phyloP scores from a whole-genome alignment of 2,329 filamentous ascomycete genomes.

The Fonsecaea pedrosoi region DNA sequence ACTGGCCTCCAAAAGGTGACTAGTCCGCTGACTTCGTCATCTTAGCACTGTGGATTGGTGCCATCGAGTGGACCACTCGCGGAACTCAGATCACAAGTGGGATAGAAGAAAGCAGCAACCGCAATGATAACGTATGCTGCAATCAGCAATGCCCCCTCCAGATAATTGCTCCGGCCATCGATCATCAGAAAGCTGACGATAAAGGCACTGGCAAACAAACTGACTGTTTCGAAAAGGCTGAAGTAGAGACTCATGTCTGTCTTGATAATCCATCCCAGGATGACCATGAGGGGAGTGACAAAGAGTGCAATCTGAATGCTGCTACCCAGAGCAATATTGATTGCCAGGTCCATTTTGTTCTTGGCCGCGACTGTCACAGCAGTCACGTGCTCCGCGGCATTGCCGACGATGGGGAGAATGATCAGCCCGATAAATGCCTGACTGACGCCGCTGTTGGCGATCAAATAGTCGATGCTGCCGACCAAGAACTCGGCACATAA shows the following conservation, averaged over 20 bases:
- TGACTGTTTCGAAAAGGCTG: slow-evolving; percentile 86
- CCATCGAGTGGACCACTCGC: slow-evolving; percentile 36
- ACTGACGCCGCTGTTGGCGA: slow-evolving; percentile 61
- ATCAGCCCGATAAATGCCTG: slow-evolving; percentile 75
- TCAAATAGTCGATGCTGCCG: slow-evolving; percentile 69
- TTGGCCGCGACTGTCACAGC: slow-evolving; percentile 73
- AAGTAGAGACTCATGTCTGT: slow-evolving; percentile 82
- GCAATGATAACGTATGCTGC: slow-evolving; percentile 73
- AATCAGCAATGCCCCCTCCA: slow-evolving; percentile 73
- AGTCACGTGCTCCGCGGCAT: slow-evolving; percentile 75
- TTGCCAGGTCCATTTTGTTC: slow-evolving; percentile 78
- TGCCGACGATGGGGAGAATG: slow-evolving; percentile 74
- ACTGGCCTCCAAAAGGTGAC: not conserved
- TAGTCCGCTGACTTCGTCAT: not conserved
- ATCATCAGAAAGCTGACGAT: slow-evolving; percentile 88
- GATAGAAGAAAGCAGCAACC: slow-evolving; percentile 72
- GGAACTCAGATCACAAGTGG: slow-evolving; percentile 49
- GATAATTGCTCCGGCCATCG: slow-evolving; percentile 84
- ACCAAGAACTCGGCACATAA: slow-evolving; percentile 75
- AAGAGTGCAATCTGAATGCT: slow-evolving; percentile 76
- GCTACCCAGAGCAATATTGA: slow-evolving; percentile 73
- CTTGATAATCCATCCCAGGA: slow-evolving; percentile 72
- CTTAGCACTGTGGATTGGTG: slow-evolving; percentile 20
- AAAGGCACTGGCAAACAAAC: slow-evolving; percentile 80
- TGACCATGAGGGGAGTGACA: slow-evolving; percentile 72